These are phyloP conservation scores for Venturia asperata DNA, from an alignment of 2,329 filamentous ascomycete species.

Conservation along the genomic window DNA sequence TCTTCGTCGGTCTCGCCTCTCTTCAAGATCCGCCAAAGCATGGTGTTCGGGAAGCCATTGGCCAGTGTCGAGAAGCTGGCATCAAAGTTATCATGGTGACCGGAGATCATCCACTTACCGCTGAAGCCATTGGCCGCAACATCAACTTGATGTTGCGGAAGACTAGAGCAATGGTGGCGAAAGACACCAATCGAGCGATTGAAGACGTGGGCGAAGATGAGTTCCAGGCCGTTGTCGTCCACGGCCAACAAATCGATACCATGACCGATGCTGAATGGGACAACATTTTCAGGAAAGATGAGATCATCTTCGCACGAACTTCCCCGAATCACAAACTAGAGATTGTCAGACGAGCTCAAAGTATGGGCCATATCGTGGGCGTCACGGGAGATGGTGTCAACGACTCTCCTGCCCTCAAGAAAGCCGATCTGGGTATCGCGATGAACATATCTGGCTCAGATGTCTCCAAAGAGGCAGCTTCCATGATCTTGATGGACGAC, in stretches of 20 bases:
- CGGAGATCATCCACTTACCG: constrained; percentile 42
- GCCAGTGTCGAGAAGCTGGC: constrained; percentile 39
- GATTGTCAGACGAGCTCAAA: too few species aligned
- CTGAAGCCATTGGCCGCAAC: constrained; percentile 40
- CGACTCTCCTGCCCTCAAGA: constrained; percentile 35
- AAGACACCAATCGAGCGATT: constrained; percentile 23
- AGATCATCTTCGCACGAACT: constrained; percentile 18
- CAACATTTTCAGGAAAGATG: constrained; percentile 20
- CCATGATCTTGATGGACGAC: constrained; percentile 37
- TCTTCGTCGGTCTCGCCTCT: constrained; percentile 70
- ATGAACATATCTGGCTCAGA: constrained; percentile 34
- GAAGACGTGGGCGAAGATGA: constrained; percentile 27
- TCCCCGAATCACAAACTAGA: constrained; percentile 17
- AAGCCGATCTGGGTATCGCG: constrained; percentile 35
- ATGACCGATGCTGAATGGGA: constrained; percentile 39
- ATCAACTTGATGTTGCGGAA: constrained; percentile 33
- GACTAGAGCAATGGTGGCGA: constrained; percentile 25
- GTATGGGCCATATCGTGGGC: constrained; percentile 29
- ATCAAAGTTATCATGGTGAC: constrained; percentile 45
- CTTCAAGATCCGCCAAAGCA: constrained; percentile 80
- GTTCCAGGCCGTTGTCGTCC: constrained; percentile 30
- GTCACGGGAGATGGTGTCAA: constrained; percentile 40
- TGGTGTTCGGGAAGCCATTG: constrained; percentile 58
- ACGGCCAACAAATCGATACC: constrained; percentile 39
- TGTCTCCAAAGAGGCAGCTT: constrained; percentile 36